Evolutionary conservation across 192 early-diverging fungal genomes (phyloP), one percentile per base, ranked within the genome.

Genomic region (Rhizoclosmatium sp.): DNA sequence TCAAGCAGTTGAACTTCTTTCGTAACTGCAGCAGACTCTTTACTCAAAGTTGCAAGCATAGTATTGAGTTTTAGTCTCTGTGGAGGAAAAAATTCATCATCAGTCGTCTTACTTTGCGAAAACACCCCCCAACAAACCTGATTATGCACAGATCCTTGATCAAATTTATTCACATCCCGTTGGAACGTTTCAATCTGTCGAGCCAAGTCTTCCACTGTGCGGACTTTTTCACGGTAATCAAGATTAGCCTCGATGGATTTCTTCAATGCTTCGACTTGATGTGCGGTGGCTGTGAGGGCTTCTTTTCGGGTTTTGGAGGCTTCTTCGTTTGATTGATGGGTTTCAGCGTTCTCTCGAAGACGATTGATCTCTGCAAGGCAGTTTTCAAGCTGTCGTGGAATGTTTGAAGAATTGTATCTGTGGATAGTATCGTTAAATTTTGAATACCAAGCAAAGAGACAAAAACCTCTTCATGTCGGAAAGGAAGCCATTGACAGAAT

Each of bases 1-100:
- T 95, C 88, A 47, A 99, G 81, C 82, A 97, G 96, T 82, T 92
- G 89, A 47, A 93, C 68, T 77, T 95, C 94, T 19, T 97, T 97
- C 47, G 88, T 65, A 1, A 94, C 19, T 2, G 82, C 85, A 4
- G 93, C 87, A 14, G 88, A 82, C 88, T 80, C 84, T 44, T 81
- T 69, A n/a, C 51, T 21, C 61, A 86, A 64, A 46, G 71, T 41
- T 31, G 86, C 84, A 65, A 85, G 86, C 59, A 80, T 81, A 49
- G 65, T 45, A 71, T 84, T 81, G 9, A 88, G 65, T 44, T 59
- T 44, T 9, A 40, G 47, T 23, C 83, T 69, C 31, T 31, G 31
- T 31, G 31, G 31, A 31, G 31, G 31, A 31, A 31, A 31, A 31
- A 31, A 31, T 31, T 0, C 31, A 31, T 31, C 31, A 31, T 31